phyloP scores from a whole-genome alignment of 1,139 yeast genomes.

The Taphrina flavorubra region DNA sequence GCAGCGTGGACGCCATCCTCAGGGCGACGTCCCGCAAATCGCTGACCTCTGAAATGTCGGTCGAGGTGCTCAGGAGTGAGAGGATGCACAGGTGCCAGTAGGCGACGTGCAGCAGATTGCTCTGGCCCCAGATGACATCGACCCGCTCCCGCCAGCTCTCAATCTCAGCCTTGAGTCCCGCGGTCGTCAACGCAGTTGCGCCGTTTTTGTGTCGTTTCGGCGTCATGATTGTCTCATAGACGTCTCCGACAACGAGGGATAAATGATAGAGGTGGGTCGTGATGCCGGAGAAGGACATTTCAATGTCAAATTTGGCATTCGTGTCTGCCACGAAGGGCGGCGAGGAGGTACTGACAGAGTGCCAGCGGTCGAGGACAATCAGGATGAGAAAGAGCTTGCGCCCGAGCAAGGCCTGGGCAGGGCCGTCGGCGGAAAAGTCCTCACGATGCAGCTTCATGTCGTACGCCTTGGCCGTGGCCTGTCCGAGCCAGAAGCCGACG shows the following conservation, averaged over 20 bases:
- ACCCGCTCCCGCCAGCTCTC: slow-evolving; percentile 46
- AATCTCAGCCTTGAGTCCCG: slow-evolving; percentile 45
- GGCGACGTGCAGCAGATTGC: slow-evolving; percentile 45
- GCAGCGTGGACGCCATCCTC: slow-evolving; percentile 44
- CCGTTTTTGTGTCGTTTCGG: slow-evolving; percentile 25
- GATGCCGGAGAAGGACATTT: slow-evolving; percentile 41
- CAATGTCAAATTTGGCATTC: slow-evolving; percentile 38
- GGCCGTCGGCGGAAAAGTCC: slow-evolving; percentile 44
- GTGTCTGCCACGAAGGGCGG: slow-evolving; percentile 46
- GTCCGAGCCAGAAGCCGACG: slow-evolving; percentile 52
- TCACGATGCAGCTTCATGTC: slow-evolving; percentile 40
- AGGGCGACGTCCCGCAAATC: slow-evolving; percentile 45
- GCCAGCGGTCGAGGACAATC: slow-evolving; percentile 50
- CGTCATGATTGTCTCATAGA: slow-evolving; percentile 42
- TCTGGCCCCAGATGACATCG: slow-evolving; percentile 47
- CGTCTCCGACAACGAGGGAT: slow-evolving; percentile 47
- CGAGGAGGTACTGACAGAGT: slow-evolving; percentile 43
- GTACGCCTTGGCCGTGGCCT: slow-evolving; percentile 52
- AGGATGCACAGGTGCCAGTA: slow-evolving; percentile 46
- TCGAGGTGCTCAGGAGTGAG: slow-evolving; percentile 42
- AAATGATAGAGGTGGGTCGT: slow-evolving; percentile 45
- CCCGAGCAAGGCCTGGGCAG: slow-evolving; percentile 46
- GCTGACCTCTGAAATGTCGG: slow-evolving; percentile 42
- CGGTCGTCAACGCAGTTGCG: slow-evolving; percentile 16
- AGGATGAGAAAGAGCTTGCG: slow-evolving; percentile 50